Conservation (phyloP, 2,329 filamentous ascomycete species). For the Tolypocladium cylindrosporum region DNA sequence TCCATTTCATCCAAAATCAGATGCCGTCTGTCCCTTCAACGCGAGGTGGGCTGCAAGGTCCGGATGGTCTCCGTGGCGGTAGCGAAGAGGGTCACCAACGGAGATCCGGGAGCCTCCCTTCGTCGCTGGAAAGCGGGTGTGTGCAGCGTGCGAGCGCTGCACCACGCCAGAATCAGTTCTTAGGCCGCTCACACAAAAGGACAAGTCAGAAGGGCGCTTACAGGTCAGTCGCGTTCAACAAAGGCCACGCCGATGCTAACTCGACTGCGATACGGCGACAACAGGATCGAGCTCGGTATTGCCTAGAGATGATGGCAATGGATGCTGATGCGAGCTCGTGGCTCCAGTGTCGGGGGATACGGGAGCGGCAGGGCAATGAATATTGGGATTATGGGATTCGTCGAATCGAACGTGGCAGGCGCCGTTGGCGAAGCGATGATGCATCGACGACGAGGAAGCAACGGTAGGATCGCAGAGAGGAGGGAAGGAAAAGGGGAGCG, state of each 20-base stretch:
- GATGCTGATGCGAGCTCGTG: not conserved
- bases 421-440: not conserved
- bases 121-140: not conserved
- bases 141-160: not conserved
- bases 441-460: not conserved
- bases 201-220: not conserved
- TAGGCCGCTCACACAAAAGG: not conserved
- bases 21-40: not conserved
- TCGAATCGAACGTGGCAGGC: not conserved
- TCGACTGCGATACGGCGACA: not conserved
- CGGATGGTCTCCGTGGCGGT: not conserved
- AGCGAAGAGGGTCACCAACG: not conserved
- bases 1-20: slow-evolving; percentile 7
- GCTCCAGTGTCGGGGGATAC: not conserved
- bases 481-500: not conserved
- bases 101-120: not conserved
- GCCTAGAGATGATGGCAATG: not conserved
- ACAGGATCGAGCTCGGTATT: not conserved
- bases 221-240: not conserved
- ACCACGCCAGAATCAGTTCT: not conserved
- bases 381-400: not conserved
- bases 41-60: not conserved
- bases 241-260: not conserved
- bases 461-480: not conserved
- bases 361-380: not conserved